Evolutionary conservation across 1,284 basidiomycete species (phyloP), one percentile per base, ranked within the genome.

Genomic region (Athelia psychrophila): DNA sequence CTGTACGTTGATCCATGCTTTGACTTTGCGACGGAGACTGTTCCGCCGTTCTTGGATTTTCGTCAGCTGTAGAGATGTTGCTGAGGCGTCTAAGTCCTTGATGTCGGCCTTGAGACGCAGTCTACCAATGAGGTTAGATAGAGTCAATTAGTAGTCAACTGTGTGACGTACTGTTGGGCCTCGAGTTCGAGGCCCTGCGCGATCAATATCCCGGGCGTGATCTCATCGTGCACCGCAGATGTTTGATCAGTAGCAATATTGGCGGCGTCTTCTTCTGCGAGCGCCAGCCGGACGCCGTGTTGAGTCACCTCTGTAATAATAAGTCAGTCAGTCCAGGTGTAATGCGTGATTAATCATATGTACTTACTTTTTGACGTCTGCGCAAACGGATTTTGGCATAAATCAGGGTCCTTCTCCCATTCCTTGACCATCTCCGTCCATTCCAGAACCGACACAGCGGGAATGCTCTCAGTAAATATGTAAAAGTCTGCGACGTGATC

Each of bases 321-420:
- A n/a, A n/a, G n/a, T n/a, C n/a, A n/a, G n/a, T n/a, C n/a, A n/a
- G n/a, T n/a, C n/a, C n/a, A n/a, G n/a, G n/a, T n/a, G n/a, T n/a
- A n/a, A n/a, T n/a, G n/a, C n/a, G n/a, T n/a, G n/a, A n/a, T n/a
- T n/a, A n/a, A n/a, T n/a, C n/a, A n/a, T n/a, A n/a, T n/a, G n/a
- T 22, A 22, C 48, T 3, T 47, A 52, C 54, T 47, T 15, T 42
- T 36, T 10, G 56, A 18, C 18, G 33, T 18, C 33, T 12, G 33
- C 33, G 33, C 18, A 52, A 59, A 66, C 0, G 65, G 63, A 54
- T 66, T 66, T 2, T 49, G 48, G n/a, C n/a, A n/a, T 10, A 51
- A 25, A 9, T 27, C 32, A 2, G 51, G 46, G 50, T 65, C 59
- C 3, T 44, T 50, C 42, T 69, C 61, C 63, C 62, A 69, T 13